Evolutionary conservation across 2,329 filamentous ascomycete species (phyloP), one percentile per base, ranked within the genome.

Genomic region (Chaetoscypha palmicola): DNA sequence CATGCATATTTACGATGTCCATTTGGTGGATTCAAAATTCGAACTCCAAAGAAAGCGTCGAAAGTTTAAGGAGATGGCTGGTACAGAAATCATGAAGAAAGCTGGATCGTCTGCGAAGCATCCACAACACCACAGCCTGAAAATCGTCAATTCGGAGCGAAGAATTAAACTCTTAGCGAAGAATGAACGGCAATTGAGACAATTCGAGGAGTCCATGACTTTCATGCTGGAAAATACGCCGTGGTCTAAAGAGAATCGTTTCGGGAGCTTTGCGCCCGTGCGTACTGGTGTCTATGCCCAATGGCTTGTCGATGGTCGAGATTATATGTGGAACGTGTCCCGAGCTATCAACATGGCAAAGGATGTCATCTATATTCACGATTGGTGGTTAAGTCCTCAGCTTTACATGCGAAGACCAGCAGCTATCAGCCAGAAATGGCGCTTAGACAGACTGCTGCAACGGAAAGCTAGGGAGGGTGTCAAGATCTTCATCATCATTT

Each of bases 261-360:
- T 96, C 61, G 83, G 84, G 56, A 96, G 91, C 63, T 98, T 94
- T 66, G 90, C 92, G 0, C 92, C 92, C 0, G 84, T 97, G 1
- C 79, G 92, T 47, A 80, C 79, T 36, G 83, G 83, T 33, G 89
- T 92, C 21, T 92, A 91, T 66, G 89, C 90, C 2, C 89, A 96
- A 60, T 97, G 91, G 90, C 76, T 98, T 7, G 91, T 98, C 0
- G 92, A 98, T 65, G 92, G 87, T 12, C 80, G 92, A 54, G 92
- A 98, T 63, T 94, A 97, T 70, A 97, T 97, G 91, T 98, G 92
- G 92, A 94, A 96, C 62, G 89, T 97, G 5, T 97, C 91, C 9
- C 79, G 91, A 52, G 92, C 92, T 10, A 94, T 98, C 58, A 92
- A 88, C 62, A 95, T 96, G 80, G 92, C 92, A 7, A 87, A 87